Conservation (phyloP, 2,329 filamentous ascomycete genomes). For the Chaetothyriales sp. region DNA sequence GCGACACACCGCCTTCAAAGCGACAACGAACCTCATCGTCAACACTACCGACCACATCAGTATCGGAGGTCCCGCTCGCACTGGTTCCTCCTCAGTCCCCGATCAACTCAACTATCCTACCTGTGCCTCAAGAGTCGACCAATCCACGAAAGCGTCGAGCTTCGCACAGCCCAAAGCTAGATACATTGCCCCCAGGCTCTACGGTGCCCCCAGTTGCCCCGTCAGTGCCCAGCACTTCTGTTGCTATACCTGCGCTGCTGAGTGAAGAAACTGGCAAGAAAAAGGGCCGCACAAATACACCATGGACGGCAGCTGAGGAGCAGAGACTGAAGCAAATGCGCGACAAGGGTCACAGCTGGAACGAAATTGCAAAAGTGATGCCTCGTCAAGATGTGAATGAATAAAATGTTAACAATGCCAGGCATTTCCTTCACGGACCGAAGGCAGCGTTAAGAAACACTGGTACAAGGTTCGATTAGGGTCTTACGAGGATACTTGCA, state of each 20-base stretch:
- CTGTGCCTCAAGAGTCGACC: conserved; percentile 7
- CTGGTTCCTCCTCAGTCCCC: not conserved
- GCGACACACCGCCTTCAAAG: not conserved
- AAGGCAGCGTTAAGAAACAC: conserved; percentile 98
- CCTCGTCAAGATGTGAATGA: conserved; percentile 13
- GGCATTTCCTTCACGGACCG: conserved; percentile 84
- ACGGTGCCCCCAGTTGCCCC: conserved; percentile 1
- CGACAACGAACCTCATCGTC: not conserved
- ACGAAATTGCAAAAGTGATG: conserved; percentile 84
- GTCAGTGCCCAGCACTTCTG: conserved; percentile 1
- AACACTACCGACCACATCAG: not conserved
- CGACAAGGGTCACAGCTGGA: conserved; percentile 87
- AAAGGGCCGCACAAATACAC: conserved; percentile 81
- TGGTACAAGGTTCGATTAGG: conserved; percentile 72
- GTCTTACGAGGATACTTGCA: conserved; percentile 4
- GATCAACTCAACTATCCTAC: conserved; percentile 6
- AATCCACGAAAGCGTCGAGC: conserved; percentile 32
- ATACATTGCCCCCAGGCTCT: conserved; percentile 12
- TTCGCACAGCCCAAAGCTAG: conserved; percentile 20
- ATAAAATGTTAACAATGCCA: conserved; percentile 23
- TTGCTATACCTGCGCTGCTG: conserved; percentile 9
- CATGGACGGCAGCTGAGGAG: conserved; percentile 92
- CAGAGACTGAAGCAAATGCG: conserved; percentile 84
- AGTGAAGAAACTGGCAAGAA: conserved; percentile 47
- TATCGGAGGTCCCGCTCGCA: not conserved